phyloP scores from a whole-genome alignment of 345 rosid genomes.

The Cardamine occulta region DNA sequence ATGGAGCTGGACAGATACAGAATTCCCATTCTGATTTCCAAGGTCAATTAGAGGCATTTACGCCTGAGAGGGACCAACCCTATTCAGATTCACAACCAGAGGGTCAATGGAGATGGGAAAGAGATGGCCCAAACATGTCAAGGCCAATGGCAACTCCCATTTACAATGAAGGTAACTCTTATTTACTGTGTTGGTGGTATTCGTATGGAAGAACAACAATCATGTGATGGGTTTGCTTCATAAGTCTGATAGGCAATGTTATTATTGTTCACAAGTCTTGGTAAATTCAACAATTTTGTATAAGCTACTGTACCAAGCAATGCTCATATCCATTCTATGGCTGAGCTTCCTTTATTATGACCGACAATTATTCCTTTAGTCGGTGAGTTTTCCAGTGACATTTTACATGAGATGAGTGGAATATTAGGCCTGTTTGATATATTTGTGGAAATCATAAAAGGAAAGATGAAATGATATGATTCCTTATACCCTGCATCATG shows the following conservation, averaged over 20 bases:
- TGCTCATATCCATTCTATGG: background rate
- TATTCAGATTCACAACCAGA: constrained; percentile 55
- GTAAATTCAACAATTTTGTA: background rate
- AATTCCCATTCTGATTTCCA: constrained; percentile 64
- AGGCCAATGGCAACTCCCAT: constrained; percentile 54
- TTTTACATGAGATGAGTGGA: constrained; percentile 2
- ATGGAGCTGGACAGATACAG: constrained; percentile 66
- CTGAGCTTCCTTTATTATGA: background rate
- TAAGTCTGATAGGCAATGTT: background rate
- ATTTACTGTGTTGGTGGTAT: background rate
- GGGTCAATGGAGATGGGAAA: constrained; percentile 77
- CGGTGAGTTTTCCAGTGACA: background rate
- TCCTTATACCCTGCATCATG: constrained; percentile 5
- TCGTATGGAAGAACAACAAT: background rate
- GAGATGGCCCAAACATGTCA: constrained; percentile 69
- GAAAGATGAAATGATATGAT: background rate
- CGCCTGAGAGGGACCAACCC: constrained; percentile 83
- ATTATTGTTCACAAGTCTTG: constrained; percentile 2
- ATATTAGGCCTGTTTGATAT: background rate
- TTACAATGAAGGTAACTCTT: constrained; percentile 63
- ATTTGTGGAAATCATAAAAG: too few species aligned
- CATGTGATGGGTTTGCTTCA: background rate
- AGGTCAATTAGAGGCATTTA: constrained; percentile 87
- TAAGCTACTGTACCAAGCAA: constrained; percentile 4
- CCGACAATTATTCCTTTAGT: background rate